These are phyloP conservation scores for Candida sp. DNA, from an alignment of 1,139 yeast species.

Conservation along the genomic window DNA sequence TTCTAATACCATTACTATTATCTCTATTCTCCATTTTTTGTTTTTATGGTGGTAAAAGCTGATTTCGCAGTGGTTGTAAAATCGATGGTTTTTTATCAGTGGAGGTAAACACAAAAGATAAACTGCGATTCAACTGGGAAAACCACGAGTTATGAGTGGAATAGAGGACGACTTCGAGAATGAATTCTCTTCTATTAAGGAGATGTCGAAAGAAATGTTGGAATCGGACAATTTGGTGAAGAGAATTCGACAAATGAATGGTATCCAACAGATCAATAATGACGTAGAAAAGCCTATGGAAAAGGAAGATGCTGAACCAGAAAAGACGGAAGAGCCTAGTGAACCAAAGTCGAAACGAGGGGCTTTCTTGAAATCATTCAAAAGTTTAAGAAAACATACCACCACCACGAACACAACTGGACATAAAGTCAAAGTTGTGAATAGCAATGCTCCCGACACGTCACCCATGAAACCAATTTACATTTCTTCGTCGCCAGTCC, in stretches of 20 bases:
- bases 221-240: constrained; percentile 16
- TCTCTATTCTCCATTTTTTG: neutral
- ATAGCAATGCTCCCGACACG: constrained; percentile 1
- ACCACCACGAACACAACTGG: neutral
- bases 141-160: neutral
- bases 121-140: no score
- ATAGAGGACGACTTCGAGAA: constrained; percentile 22
- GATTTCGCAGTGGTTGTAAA: neutral
- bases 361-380: constrained; percentile 1
- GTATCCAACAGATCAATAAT: constrained; percentile 8
- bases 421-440: neutral
- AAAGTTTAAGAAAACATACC: neutral
- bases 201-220: constrained; percentile 15
- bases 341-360: neutral
- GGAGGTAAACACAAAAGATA: neutral
- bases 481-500: neutral
- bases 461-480: neutral
- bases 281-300: neutral
- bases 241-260: constrained; percentile 19
- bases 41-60: neutral
- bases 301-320: neutral
- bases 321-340: neutral
- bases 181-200: constrained; percentile 26
- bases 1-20: no score
- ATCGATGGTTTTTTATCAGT: neutral